Conservation (phyloP, 345 rosid species). For the Erucastrum elatum region DNA sequence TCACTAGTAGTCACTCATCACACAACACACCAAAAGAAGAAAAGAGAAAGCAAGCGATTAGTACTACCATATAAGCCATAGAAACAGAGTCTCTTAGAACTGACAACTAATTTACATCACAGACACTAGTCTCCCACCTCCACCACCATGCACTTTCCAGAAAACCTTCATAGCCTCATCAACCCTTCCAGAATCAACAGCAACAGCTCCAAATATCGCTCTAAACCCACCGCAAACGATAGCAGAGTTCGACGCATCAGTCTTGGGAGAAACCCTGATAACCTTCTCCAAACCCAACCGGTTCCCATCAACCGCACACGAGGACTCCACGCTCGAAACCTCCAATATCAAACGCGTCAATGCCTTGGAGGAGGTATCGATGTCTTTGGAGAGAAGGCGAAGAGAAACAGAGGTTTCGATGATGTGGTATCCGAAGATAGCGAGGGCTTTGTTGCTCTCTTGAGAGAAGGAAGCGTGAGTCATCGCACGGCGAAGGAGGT, state of each 20-base stretch:
- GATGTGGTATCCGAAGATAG: neutral
- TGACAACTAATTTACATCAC: constrained; percentile 12
- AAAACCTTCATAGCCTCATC: constrained; percentile 57
- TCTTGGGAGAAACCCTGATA: neutral
- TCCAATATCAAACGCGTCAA: neutral
- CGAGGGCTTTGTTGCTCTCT: neutral
- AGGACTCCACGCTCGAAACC: neutral
- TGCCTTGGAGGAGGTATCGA: neutral
- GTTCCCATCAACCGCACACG: neutral
- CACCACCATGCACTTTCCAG: constrained; percentile 51
- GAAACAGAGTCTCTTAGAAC: neutral
- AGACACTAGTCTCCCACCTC: constrained; percentile 37
- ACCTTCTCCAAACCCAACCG: neutral
- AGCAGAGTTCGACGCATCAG: neutral
- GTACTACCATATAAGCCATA: neutral
- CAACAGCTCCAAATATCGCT: constrained; percentile 75
- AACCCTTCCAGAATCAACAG: constrained; percentile 46
- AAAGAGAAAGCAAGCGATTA: neutral
- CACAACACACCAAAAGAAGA: neutral
- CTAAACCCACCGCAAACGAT: constrained; percentile 63
- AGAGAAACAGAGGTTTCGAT: neutral
- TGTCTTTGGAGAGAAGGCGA: neutral
- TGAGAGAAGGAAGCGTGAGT: neutral
- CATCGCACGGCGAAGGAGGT: neutral
- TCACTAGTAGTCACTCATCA: neutral